Evolutionary conservation across 805 yeast genomes (phyloP).

Genomic region (Torulaspora microellipsoides): DNA sequence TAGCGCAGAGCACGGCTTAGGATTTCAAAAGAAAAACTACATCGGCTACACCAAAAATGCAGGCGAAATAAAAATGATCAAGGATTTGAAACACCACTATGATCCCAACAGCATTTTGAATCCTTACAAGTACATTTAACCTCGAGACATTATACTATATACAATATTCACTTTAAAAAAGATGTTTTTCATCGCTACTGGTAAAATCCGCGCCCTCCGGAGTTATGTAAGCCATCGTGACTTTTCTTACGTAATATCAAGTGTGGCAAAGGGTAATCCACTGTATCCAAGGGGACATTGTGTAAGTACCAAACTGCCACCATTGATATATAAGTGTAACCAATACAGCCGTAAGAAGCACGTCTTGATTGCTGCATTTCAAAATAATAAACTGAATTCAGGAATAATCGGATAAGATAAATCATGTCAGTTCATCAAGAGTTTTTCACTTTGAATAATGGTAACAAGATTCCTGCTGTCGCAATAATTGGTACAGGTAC

Average conservation of each 20-base stretch:
- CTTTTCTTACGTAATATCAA: no score
- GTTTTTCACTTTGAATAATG: slow-evolving; percentile 34
- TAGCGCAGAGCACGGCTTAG: slow-evolving; percentile 96
- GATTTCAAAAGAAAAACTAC: slow-evolving; percentile 92
- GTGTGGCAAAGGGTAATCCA: no score
- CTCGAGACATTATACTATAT: slow-evolving; percentile 48
- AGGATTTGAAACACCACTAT: slow-evolving; percentile 68
- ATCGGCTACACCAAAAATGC: slow-evolving; percentile 78
- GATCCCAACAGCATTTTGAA: slow-evolving; percentile 92
- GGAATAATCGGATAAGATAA: no score
- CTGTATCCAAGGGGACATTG: no score
- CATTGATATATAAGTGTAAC: no score
- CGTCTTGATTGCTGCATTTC: background rate
- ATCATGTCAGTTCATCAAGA: slow-evolving; percentile 23
- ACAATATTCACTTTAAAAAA: no score
- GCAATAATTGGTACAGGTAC: slow-evolving; percentile 59
- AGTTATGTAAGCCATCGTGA: no score
- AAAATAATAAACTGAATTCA: slow-evolving; percentile 24
- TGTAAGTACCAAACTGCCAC: no score
- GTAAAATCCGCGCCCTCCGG: no score
- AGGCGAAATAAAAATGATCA: slow-evolving; percentile 68
- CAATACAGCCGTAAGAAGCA: background rate
- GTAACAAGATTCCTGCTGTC: slow-evolving; percentile 42
- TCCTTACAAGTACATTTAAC: slow-evolving; percentile 83
- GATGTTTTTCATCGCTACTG: no score